phyloP scores from a whole-genome alignment of 345 rosid genomes.

The Lenwebbia sp. region DNA sequence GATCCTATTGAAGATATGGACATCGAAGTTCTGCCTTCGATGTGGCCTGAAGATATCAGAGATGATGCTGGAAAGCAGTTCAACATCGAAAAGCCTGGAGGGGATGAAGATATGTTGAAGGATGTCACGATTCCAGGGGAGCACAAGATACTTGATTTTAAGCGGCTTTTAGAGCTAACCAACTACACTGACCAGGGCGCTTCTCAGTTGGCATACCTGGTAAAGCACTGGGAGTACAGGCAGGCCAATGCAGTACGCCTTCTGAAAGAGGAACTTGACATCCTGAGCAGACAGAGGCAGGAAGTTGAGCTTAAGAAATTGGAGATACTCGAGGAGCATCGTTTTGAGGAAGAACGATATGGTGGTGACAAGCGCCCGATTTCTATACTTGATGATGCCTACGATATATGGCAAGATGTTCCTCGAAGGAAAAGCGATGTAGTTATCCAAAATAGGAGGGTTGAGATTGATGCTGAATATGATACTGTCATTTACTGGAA shows the following conservation, averaged over 20 bases:
- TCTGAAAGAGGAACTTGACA: constrained; percentile 76
- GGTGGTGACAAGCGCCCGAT: constrained; percentile 50
- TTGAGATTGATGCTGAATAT: constrained; percentile 61
- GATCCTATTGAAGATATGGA: constrained; percentile 77
- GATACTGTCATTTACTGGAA: constrained; percentile 77
- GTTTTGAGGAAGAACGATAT: constrained; percentile 53
- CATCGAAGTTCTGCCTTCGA: constrained; percentile 64
- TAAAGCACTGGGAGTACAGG: constrained; percentile 78
- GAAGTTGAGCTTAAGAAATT: constrained; percentile 78
- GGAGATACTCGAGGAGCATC: constrained; percentile 78
- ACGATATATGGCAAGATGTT: constrained; percentile 36
- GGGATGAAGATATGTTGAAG: constrained; percentile 79
- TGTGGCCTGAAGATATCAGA: constrained; percentile 94
- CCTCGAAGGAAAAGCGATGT: constrained; percentile 41
- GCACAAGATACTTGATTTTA: constrained; percentile 54
- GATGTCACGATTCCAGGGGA: constrained; percentile 55
- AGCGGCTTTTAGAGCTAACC: constrained; percentile 47
- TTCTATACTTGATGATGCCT: constrained; percentile 45
- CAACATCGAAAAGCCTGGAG: constrained; percentile 69
- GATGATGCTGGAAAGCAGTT: constrained; percentile 66
- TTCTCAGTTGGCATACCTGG: constrained; percentile 73
- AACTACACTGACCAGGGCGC: constrained; percentile 62
- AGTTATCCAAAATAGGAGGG: constrained; percentile 40
- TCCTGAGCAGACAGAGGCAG: constrained; percentile 58
- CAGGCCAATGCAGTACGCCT: constrained; percentile 74